A percentile compares a stretch with the other conserved stretches of the same genome.
These are phyloP conservation scores for Phytophthora tentaculata DNA, from an alignment of 352 stramenopile species.

Conservation along the genomic window DNA sequence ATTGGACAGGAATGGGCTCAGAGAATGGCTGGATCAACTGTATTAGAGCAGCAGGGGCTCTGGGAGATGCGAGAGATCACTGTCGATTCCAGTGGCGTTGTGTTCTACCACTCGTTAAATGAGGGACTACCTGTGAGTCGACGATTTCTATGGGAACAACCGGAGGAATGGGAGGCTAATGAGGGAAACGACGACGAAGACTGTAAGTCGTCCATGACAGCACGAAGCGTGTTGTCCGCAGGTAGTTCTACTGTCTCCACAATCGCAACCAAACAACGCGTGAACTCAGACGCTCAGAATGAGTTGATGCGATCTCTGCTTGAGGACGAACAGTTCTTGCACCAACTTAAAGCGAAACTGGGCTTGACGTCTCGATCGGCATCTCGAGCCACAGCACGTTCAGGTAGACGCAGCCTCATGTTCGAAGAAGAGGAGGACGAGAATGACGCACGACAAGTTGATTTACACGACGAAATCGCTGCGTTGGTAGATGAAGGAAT, in stretches of 20 bases:
- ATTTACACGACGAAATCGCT: constrained; percentile 49
- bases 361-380: constrained; percentile 43
- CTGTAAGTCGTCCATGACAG: constrained; percentile 10
- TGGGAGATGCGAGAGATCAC: constrained; percentile 73
- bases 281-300: constrained; percentile 36
- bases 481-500: constrained; percentile 56
- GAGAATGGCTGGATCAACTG: constrained; percentile 48
- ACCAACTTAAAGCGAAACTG: constrained; percentile 62
- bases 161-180: constrained; percentile 37
- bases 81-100: constrained; percentile 49
- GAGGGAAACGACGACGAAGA: constrained; percentile 29
- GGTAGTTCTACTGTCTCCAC: constrained; percentile 5
- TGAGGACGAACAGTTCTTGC: constrained; percentile 68
- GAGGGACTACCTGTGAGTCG: constrained; percentile 41
- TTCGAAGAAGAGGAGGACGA: constrained; percentile 21
- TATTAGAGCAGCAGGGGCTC: constrained; percentile 51
- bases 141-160: constrained; percentile 60
- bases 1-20: constrained; percentile 53
- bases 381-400: constrained; percentile 21
- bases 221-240: constrained; percentile 18
- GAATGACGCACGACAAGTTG: constrained; percentile 30
- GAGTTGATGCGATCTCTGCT: constrained; percentile 50
- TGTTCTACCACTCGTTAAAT: constrained; percentile 79
- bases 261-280: constrained; percentile 32
- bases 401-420: constrained; percentile 15